Base-by-base conservation (phyloP, 176 grass and related monocot species). In the Oryza longistaminata region DNA sequence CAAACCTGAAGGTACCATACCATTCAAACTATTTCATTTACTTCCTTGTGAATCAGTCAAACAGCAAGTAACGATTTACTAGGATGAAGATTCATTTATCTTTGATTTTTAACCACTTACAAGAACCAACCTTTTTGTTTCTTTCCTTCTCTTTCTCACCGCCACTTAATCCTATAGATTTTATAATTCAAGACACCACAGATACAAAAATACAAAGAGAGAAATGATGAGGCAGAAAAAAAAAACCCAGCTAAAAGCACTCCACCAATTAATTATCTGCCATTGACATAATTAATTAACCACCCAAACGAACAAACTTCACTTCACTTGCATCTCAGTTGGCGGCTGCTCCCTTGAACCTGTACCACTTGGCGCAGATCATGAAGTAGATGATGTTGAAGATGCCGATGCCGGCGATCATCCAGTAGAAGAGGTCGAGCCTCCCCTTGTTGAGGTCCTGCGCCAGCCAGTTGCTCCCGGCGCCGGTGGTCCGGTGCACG, bases 341-440 rank as follows among this genome's bases (percentile, higher is more conserved):
- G 76, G 65, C 58, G 76, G 65, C 58, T 11, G 87, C 4, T 12
- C 93, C 93, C 81, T 98, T 96, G 85, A 92, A 96, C 85, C 91
- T 99, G 87, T 96, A 96, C 97, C 97, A 99, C 76, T 64, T 99
- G 11, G 97, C 93, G 37, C 90, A 99, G 78, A 70, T 58, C 35
- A 96, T 26, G 82, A 96, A 99, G 81, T 92, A 94, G 80, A 99
- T 68, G 58, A 99, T 15, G 88, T 99, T 99, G 85, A 96, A 77
- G 13, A 88, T 82, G n/a, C 93, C 93, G 3, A 99, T 96, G 55
- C 86, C 90, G 13, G 93, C 97, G 61, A 99, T 96, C 16, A 92
- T 76, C 83, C 85, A 76, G 86, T 96, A 99, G 87, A 96, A 99
- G 73, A 96, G 73, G 75, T 99, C 97, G 34, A 99, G 78, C 4